A percentile compares a stretch with the other conserved stretches of the same genome.
Evolutionary conservation across 1,139 yeast genomes (phyloP).

Genomic region (Suhomyces terraborum): DNA sequence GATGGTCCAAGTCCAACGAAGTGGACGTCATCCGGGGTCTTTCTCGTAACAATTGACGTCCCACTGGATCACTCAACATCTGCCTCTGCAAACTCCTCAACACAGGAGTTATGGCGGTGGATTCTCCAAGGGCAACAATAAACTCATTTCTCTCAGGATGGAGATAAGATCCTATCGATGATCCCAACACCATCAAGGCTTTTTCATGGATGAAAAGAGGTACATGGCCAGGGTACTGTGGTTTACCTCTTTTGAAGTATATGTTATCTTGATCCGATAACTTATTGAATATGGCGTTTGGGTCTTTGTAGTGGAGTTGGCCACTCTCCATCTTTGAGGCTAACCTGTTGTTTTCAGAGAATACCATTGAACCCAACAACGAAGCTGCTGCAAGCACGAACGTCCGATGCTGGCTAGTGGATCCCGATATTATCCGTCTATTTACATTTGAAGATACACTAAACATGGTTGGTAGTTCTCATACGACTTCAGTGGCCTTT

Average conservation of each 20-base stretch:
- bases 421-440: not conserved
- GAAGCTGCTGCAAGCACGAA: conserved; percentile 23
- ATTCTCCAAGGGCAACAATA: conserved; percentile 94
- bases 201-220: conserved; percentile 71
- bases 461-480: conserved; percentile 2
- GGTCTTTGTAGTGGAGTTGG: conserved; percentile 46
- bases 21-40: conserved; percentile 81
- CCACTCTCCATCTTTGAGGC: conserved; percentile 64
- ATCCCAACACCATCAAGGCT: conserved; percentile 62
- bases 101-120: conserved; percentile 76
- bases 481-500: not conserved
- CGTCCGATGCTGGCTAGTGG: conserved; percentile 3
- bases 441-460: not conserved
- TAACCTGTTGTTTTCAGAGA: conserved; percentile 51
- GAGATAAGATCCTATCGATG: conserved; percentile 79
- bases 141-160: conserved; percentile 82
- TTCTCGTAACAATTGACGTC: conserved; percentile 75
- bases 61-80: conserved; percentile 76
- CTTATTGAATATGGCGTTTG: conserved; percentile 35
- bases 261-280: conserved; percentile 28
- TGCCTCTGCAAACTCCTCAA: conserved; percentile 61
- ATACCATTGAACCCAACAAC: conserved; percentile 27
- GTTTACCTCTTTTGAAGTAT: conserved; percentile 41
- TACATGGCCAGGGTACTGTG: conserved; percentile 77
- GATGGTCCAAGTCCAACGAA: conserved; percentile 62